Evolutionary conservation across 345 rosid genomes (phyloP), one percentile per base, ranked within the genome.

Genomic region (Brassica cretica): DNA sequence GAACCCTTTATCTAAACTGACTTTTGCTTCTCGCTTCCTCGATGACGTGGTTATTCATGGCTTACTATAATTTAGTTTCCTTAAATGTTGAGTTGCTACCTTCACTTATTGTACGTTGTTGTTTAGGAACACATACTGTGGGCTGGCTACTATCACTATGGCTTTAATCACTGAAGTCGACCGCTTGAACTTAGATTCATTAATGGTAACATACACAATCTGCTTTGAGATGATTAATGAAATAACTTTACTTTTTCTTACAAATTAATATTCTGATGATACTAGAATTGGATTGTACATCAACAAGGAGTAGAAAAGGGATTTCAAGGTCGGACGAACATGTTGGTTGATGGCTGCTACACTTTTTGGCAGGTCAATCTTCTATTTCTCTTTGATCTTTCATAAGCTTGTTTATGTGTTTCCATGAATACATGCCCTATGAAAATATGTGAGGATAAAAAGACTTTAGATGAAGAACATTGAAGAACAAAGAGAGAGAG

Each of bases 261-360:
- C 68, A 3, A 53, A 56, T 21, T 30, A 21, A 15, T 33, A 41
- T 68, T 27, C 15, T 59, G 53, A 35, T 82, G 63, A 66, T 69
- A 75, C 49, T 76, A 93, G 98, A 87, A 86, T 81, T 94, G 98
- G 98, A 87, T 86, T 70, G 90, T 82, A 39, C 90, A 84, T 81
- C 90, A 97, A 81, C 99, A 95, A 89, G 99, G 99, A 77, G 83
- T 88, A 58, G 99, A 95, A 82, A 83, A 88, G 77, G 99, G 99
- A 76, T 93, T 95, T 85, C 99, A 95, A 82, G 99, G 99, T 76
- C 85, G 98, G 88, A 84, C 89, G 14, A 95, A 95, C 84, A 95
- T 93, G 78, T 82, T 95, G 78, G 97, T 95, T 56, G 99, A 95
- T 79, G 98, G 99, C 75, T 93, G 99, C 74, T 95, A 95, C 88